A percentile compares a stretch with the other conserved stretches of the same genome.
phyloP scores from a whole-genome alignment of 2,329 filamentous ascomycete species.

The Penicillium sumatraense region DNA sequence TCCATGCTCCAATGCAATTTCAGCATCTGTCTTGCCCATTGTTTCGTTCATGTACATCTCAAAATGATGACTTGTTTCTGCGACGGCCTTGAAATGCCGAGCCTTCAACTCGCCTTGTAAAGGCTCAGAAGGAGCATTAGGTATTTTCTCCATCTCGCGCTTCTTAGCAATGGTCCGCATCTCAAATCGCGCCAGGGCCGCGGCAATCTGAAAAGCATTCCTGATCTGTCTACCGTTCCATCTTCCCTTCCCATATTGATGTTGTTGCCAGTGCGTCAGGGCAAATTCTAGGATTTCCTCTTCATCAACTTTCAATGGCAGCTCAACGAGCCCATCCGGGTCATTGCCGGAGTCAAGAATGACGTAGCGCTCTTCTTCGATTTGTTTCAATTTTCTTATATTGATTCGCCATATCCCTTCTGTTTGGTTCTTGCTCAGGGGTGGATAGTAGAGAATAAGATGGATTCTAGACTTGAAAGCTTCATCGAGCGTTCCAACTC shows the following conservation, averaged over 20 bases:
- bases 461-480: slow-evolving; percentile 15
- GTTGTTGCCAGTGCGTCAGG: neutral
- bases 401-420: slow-evolving; percentile 5
- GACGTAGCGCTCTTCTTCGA: slow-evolving; percentile 2
- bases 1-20: neutral
- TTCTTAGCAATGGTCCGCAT: neutral
- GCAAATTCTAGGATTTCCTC: neutral
- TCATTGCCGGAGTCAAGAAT: neutral
- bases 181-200: neutral
- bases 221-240: slow-evolving; percentile 10
- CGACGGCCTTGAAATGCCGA: slow-evolving; percentile 3
- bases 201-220: slow-evolving; percentile 8
- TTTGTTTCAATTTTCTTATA: neutral
- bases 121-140: neutral
- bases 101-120: neutral
- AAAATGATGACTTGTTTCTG: slow-evolving; percentile 4
- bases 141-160: neutral
- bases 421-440: slow-evolving; percentile 1
- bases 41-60: slow-evolving; percentile 5
- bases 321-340: neutral
- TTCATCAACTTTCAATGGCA: slow-evolving; percentile 2
- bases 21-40: slow-evolving; percentile 1
- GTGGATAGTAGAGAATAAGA: slow-evolving; percentile 7
- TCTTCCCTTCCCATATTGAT: slow-evolving; percentile 2
- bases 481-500: slow-evolving; percentile 9